Evolutionary conservation across 495 filamentous ascomycete genomes (phyloP).

Genomic region (Collariella sp.): DNA sequence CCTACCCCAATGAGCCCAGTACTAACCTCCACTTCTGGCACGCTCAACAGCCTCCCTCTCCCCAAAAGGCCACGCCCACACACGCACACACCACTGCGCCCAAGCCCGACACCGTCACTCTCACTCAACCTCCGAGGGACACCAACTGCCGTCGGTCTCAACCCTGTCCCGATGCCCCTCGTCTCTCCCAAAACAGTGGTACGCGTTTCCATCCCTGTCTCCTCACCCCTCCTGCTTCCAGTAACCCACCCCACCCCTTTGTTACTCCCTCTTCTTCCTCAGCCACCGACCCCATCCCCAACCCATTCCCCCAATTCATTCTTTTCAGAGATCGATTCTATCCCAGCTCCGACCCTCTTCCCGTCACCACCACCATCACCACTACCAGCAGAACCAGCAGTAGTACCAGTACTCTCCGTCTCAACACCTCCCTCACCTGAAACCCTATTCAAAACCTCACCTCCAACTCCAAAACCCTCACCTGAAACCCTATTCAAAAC

Average conservation of each 20-base stretch:
- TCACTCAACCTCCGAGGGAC: too few relatives aligned
- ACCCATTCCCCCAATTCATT: not conserved
- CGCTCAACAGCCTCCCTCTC: not conserved
- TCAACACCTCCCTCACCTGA: too few relatives aligned
- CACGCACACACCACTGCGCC: not conserved
- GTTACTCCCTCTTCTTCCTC: too few relatives aligned
- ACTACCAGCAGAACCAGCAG: not conserved
- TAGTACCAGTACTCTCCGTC: not conserved
- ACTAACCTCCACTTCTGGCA: not conserved
- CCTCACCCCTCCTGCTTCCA: too few relatives aligned
- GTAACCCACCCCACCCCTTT: too few relatives aligned
- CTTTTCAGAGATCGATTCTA: too few relatives aligned
- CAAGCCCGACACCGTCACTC: not conserved
- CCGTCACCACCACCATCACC: not conserved
- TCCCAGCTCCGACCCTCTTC: too few relatives aligned
- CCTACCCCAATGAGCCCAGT: not conserved
- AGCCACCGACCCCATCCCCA: not conserved
- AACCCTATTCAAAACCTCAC: not conserved
- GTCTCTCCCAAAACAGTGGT: too few relatives aligned
- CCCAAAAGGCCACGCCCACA: not conserved
- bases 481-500: too few relatives aligned
- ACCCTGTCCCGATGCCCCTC: too few relatives aligned
- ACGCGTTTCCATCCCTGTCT: too few relatives aligned
- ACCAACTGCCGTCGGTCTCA: too few relatives aligned
- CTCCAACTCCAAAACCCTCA: not conserved